phyloP scores from a whole-genome alignment of 2,329 filamentous ascomycete species.

The Hymenoscyphus albidus region DNA sequence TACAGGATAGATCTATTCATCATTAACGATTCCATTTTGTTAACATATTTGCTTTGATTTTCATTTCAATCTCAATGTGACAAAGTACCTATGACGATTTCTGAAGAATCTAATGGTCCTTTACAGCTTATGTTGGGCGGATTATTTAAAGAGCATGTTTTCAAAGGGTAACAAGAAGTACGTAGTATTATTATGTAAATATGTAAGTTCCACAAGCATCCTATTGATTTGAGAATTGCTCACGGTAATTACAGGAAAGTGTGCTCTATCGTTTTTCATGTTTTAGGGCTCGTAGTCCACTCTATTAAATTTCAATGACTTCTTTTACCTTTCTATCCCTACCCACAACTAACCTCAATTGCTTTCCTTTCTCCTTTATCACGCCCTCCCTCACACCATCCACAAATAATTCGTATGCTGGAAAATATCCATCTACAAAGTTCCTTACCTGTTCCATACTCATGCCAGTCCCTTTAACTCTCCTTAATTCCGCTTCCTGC shows the following conservation, averaged over 20 bases:
- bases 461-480: conserved; percentile 59
- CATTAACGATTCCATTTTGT: no score
- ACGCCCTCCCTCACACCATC: conserved; percentile 46
- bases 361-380: conserved; percentile 41
- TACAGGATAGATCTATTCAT: no score
- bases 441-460: conserved; percentile 58
- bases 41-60: no score
- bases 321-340: conserved; percentile 42
- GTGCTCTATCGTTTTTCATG: neutral
- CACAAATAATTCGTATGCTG: conserved; percentile 54
- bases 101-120: no score
- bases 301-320: conserved; percentile 32
- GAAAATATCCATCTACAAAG: conserved; percentile 60
- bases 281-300: no score
- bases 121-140: no score
- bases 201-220: neutral
- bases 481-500: conserved; percentile 58
- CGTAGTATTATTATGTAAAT: no score
- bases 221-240: neutral
- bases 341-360: conserved; percentile 48
- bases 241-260: neutral
- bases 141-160: no score
- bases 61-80: neutral
- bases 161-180: no score
- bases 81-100: neutral